Evolutionary conservation across 345 rosid genomes (phyloP), one percentile per base, ranked within the genome.

Genomic region (Aurinia saxatilis): DNA sequence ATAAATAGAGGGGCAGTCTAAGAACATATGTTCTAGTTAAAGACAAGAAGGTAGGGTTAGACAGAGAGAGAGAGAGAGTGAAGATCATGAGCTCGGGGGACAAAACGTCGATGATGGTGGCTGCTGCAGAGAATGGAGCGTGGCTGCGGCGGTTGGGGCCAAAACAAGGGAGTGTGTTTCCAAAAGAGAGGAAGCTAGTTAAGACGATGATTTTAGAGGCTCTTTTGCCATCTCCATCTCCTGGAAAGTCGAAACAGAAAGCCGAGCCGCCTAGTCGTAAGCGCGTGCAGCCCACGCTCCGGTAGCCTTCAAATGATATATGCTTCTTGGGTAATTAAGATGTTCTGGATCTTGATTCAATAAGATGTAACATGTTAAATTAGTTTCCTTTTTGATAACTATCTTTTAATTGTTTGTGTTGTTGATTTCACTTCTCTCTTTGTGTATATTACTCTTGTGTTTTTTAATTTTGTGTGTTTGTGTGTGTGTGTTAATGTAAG

Each of bases 161-260:
- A 27, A 70, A 57, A 30, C 57, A 65, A 27, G 82, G 80, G 11
- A 74, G 76, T 46, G 82, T 75, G 47, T 27, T 79, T 25, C 77
- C 76, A 4, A 42, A 55, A 56, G 58, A 66, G 76, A 78, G 68
- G 53, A 77, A 61, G 60, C 40, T 66, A 10, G 84, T 82, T 63
- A 77, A 82, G 71, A 63, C 66, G 5, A 82, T 68, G 79, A 63
- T 82, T 49, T 29, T 73, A 16, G 52, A 77, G 16, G 25, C 3
- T 19, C 5, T 77, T 2, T 57, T 71, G 41, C 17, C 18, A 17
- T 38, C 56, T 54, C 57, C 19, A 27, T 6, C 49, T 61, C 11
- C 42, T 45, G 36, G 25, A 5, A 50, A 40, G 51, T 42, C 73
- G 16, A 45, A 27, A 13, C 47, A 60, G 6, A 27, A 8, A 2